Conservation (phyloP, 169 alveolate species). For the Plasmodium gonderi region DNA sequence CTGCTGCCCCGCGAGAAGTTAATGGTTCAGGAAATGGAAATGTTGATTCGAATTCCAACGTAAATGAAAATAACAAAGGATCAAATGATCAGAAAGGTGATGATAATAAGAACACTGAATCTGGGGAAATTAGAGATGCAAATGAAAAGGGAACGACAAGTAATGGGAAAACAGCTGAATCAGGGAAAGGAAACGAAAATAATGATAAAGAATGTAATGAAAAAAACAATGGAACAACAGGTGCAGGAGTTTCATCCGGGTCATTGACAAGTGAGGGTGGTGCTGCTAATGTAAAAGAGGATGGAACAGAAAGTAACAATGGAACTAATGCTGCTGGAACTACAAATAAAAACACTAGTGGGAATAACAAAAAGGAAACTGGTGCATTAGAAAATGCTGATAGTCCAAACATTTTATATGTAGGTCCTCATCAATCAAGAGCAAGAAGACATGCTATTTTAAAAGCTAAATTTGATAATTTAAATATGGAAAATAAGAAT, state of each 20-base stretch:
- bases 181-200: conserved; percentile 5
- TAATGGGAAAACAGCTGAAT: conserved; percentile 8
- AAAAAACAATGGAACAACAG: background rate
- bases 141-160: background rate
- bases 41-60: background rate
- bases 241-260: no score
- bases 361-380: conserved; percentile 1
- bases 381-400: conserved; percentile 6
- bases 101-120: background rate
- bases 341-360: background rate
- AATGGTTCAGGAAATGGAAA: background rate
- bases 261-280: background rate
- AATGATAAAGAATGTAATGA: background rate
- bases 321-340: conserved; percentile 13
- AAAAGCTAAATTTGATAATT: conserved; percentile 88
- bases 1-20: no score
- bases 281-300: background rate
- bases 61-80: background rate
- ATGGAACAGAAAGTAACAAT: background rate
- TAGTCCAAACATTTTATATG: conserved; percentile 80
- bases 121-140: background rate
- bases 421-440: conserved; percentile 91
- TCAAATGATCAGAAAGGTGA: background rate
- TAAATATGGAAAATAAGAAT: conserved; percentile 79
- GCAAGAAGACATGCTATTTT: conserved; percentile 91